Conservation (phyloP, 2,329 filamentous ascomycete genomes). For the Monosporascus sp. region DNA sequence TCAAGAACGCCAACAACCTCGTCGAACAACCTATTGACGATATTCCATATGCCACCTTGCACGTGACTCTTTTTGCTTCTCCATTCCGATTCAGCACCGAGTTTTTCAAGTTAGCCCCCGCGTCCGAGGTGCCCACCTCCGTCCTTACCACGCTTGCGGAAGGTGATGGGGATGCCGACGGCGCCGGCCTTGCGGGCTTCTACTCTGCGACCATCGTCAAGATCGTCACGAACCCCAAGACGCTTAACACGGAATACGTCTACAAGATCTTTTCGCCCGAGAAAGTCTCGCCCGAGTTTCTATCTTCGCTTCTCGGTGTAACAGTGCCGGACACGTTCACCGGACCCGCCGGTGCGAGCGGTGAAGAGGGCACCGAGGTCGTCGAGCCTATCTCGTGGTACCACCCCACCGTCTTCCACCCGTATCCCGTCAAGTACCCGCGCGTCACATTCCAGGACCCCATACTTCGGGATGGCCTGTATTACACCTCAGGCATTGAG, state of each 20-base stretch:
- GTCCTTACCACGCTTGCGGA: conserved; percentile 77
- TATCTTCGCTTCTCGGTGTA: conserved; percentile 46
- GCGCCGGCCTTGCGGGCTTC: conserved; percentile 70
- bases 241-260: conserved; percentile 46
- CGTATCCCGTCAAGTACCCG: conserved; percentile 81
- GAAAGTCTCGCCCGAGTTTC: conserved; percentile 45
- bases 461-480: conserved; percentile 60
- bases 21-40: conserved; percentile 65
- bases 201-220: conserved; percentile 78
- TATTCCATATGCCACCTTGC: conserved; percentile 79
- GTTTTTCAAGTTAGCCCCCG: conserved; percentile 64
- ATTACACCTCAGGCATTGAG: conserved; percentile 74
- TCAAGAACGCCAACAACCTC: conserved; percentile 58
- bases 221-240: conserved; percentile 55
- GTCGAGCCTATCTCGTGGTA: conserved; percentile 66
- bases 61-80: conserved; percentile 86
- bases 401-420: conserved; percentile 70
- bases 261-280: conserved; percentile 63
- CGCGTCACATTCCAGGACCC: conserved; percentile 83
- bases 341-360: conserved; percentile 2
- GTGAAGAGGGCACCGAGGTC: conserved; percentile 19
- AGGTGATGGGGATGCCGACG: conserved; percentile 50
- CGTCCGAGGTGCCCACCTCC: conserved; percentile 59
- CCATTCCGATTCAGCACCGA: conserved; percentile 63
- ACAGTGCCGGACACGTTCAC: conserved; percentile 38